These are phyloP conservation scores for Uncinocarpus reesii DNA, from an alignment of 2,329 filamentous ascomycete species.

Conservation along the genomic window DNA sequence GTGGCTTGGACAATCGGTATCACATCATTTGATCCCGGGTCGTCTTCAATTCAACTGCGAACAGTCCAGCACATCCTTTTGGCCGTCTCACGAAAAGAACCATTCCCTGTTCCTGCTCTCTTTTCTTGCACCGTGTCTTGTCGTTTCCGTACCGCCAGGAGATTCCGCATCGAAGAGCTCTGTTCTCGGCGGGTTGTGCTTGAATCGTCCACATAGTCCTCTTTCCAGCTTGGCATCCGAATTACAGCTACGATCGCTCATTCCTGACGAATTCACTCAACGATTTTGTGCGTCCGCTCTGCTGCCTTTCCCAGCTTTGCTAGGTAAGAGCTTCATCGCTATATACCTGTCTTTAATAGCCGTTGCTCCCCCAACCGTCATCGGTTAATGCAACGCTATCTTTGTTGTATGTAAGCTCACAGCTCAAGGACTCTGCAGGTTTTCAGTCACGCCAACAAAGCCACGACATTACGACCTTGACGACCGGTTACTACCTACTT, in stretches of 20 bases:
- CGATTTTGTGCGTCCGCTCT: background rate
- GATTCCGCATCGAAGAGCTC: background rate
- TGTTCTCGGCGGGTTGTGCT: background rate
- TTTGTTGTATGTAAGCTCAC: background rate
- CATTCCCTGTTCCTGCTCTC: background rate
- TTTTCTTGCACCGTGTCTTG: background rate
- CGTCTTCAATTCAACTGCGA: conserved; percentile 2
- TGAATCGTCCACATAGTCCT: background rate
- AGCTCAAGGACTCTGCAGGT: too few species aligned
- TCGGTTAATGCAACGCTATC: background rate
- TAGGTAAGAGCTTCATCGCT: background rate
- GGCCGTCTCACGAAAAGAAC: background rate
- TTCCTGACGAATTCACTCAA: background rate
- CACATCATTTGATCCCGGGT: too few species aligned
- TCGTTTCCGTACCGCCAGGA: background rate
- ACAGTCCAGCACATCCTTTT: background rate
- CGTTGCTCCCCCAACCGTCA: background rate
- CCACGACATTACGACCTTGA: background rate
- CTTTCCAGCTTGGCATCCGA: background rate
- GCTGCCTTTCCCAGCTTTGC: background rate
- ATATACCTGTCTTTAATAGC: background rate
- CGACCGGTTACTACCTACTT: background rate
- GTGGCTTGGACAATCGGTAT: too few species aligned
- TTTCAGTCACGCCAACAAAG: too few species aligned
- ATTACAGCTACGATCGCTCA: background rate